Conservation (phyloP, 352 stramenopile genomes). For the Phytophthora macrochlamydospora region DNA sequence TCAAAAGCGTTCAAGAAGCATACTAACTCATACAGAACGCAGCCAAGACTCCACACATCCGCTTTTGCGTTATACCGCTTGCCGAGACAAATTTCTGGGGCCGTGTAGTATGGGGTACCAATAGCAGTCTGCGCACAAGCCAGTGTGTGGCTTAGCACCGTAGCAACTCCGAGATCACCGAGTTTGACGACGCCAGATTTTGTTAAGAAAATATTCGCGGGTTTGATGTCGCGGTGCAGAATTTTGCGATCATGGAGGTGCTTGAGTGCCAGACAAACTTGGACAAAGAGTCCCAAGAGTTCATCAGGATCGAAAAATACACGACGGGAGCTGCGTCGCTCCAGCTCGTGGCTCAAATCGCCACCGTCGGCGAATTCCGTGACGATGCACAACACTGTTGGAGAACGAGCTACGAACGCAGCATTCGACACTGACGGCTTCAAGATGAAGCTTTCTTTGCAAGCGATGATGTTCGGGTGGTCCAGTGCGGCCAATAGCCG, state of each 20-base stretch:
- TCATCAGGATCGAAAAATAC: constrained; percentile 41
- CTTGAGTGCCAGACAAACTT: constrained; percentile 80
- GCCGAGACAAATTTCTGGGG: constrained; percentile 93
- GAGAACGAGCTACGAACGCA: background rate
- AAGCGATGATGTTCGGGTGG: constrained; percentile 87
- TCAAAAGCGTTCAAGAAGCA: constrained; percentile 92
- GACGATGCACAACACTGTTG: constrained; percentile 77
- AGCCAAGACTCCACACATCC: constrained; percentile 94
- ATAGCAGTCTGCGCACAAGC: constrained; percentile 77
- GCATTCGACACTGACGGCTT: constrained; percentile 10
- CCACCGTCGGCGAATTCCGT: constrained; percentile 85
- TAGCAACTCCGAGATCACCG: constrained; percentile 83
- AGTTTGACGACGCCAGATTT: constrained; percentile 68
- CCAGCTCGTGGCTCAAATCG: constrained; percentile 66
- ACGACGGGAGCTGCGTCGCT: constrained; percentile 25
- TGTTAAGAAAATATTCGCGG: constrained; percentile 88
- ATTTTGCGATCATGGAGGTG: constrained; percentile 87
- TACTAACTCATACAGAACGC: constrained; percentile 92
- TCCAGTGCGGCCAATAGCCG: constrained; percentile 69
- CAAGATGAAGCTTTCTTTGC: constrained; percentile 78
- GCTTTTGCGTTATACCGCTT: constrained; percentile 94
- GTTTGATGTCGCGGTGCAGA: constrained; percentile 88
- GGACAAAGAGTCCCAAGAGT: constrained; percentile 64
- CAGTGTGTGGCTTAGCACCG: constrained; percentile 73
- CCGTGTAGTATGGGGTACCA: constrained; percentile 92